Evolutionary conservation across 108 stramenopile genomes (phyloP), one percentile per base, ranked within the genome.

Genomic region (Parietichytrium sp.): DNA sequence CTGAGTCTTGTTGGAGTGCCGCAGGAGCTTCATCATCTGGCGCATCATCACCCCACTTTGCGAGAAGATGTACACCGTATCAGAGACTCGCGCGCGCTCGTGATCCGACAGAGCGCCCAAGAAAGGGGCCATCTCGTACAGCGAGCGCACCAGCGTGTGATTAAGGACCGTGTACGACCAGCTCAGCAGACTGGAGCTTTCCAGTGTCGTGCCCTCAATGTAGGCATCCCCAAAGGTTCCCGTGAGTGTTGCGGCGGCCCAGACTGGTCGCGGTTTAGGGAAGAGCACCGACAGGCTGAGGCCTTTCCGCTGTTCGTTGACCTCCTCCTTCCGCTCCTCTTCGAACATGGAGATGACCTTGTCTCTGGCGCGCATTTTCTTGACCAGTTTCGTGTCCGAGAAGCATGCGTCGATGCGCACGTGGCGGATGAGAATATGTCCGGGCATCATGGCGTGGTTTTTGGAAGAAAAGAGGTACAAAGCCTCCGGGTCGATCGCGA

Each of bases 151-250:
- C 16, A 80, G 29, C 29, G 80, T 31, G 12, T 78, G 53, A 36
- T 83, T 83, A 29, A 83, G 49, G 29, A 83, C 83, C 18, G 16
- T 47, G 83, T 83, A 83, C 0, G 83, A 83, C 83, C 83, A 83
- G 29, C 72, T 72, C n/a, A 83, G 48, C 7, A 49, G 23, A 29
- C 72, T 78, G 0, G 83, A 79, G 4, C 27, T 79, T 25, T 83
- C 83, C 20, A 80, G 26, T 13, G 16, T 54, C 7, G 83, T 83
- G 29, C 54, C 27, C 26, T 83, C 83, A 26, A 83, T 80, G 36
- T 53, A 83, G 16, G 83, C 83, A 50, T 83, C 83, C 6, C 79
- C 83, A 72, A 83, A 83, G 27, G 48, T 80, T 4, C 72, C 83
- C 8, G n/a, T 29, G 27, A 83, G 47, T 4, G 83, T 31, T 4